phyloP scores from a whole-genome alignment of 1,284 basidiomycete genomes.

The Entoloma clypeatum region DNA sequence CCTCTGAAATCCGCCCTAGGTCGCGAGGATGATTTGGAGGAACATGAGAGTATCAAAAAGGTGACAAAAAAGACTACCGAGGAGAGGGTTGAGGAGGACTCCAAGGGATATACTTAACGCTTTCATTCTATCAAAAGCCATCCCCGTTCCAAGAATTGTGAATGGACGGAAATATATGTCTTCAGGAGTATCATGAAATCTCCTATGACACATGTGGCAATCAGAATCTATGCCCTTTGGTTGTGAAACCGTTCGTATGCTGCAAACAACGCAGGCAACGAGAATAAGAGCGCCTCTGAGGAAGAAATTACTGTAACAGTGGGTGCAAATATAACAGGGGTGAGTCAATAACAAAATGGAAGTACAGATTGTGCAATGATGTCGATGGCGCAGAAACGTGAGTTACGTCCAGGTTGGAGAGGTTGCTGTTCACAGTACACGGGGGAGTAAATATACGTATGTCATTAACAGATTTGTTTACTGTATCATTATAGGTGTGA shows the following conservation, averaged over 20 bases:
- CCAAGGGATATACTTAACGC: conserved; percentile 13
- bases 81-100: conserved; percentile 13
- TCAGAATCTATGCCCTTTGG: too few species aligned
- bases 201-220: too few species aligned
- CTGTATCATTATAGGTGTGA: conserved; percentile 12
- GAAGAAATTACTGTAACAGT: too few species aligned
- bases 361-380: conserved; percentile 1
- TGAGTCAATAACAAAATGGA: too few species aligned
- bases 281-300: too few species aligned
- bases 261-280: too few species aligned
- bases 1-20: conserved; percentile 34
- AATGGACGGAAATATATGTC: too few species aligned
- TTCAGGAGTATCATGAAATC: too few species aligned
- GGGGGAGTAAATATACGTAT: conserved; percentile 22
- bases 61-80: conserved; percentile 21
- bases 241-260: too few species aligned
- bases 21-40: conserved; percentile 25
- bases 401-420: conserved; percentile 13
- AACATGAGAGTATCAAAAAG: conserved; percentile 15
- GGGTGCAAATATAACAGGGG: too few species aligned
- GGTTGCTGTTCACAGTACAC: conserved; percentile 25
- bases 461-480: conserved; percentile 23
- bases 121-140: too few species aligned
- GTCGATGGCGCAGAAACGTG: conserved; percentile 8
- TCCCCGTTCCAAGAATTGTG: too few species aligned